A percentile compares a stretch with the other conserved stretches of the same genome.
These are phyloP conservation scores for Sarocladiaceae sp. DNA, from an alignment of 2,329 filamentous ascomycete genomes.

Conservation along the genomic window DNA sequence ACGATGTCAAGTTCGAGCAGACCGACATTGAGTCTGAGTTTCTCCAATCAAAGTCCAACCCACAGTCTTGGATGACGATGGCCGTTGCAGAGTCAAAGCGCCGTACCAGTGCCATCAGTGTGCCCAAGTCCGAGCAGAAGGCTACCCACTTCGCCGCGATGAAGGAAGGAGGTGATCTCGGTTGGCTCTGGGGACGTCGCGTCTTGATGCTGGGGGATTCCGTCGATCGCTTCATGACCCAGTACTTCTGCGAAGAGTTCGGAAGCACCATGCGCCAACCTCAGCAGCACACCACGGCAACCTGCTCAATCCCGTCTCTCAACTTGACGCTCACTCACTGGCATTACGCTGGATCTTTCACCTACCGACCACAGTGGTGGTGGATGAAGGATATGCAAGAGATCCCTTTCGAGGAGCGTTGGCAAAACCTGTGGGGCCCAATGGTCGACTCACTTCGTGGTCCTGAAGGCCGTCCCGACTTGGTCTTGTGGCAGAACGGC, in stretches of 20 bases:
- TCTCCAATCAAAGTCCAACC: background rate
- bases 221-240: conserved; percentile 5
- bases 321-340: conserved; percentile 7
- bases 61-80: background rate
- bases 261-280: conserved; percentile 1
- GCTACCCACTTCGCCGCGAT: background rate
- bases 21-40: conserved; percentile 5
- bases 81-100: background rate
- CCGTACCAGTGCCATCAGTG: background rate
- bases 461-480: background rate
- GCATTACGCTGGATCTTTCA: conserved; percentile 9
- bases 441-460: background rate
- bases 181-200: conserved; percentile 8
- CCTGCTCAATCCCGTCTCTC: conserved; percentile 1
- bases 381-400: conserved; percentile 10
- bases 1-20: conserved; percentile 7
- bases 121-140: background rate
- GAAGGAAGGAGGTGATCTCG: background rate
- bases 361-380: conserved; percentile 5
- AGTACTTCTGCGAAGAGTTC: conserved; percentile 5
- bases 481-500: conserved; percentile 7
- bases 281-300: conserved; percentile 2
- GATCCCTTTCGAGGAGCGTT: conserved; percentile 8
- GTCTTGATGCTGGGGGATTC: conserved; percentile 4
- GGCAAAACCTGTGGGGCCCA: conserved; percentile 2